Evolutionary conservation across 2,329 filamentous ascomycete genomes (phyloP).

Genomic region (Curvularia hawaiiensis): DNA sequence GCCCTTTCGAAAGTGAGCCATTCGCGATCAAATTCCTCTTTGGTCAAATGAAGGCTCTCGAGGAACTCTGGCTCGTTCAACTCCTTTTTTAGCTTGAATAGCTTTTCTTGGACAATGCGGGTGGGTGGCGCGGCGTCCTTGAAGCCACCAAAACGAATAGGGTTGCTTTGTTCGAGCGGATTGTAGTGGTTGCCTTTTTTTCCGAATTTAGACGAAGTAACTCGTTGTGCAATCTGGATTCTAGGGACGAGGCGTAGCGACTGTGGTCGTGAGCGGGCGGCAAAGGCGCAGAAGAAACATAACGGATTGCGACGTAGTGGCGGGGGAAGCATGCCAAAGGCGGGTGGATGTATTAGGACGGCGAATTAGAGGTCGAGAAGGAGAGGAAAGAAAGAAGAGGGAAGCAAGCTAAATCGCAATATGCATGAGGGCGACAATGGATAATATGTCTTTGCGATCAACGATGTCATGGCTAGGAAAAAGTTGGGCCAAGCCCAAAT

Average conservation of each 20-base stretch:
- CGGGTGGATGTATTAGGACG: neutral
- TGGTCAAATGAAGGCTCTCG: conserved; percentile 35
- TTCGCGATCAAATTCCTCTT: conserved; percentile 29
- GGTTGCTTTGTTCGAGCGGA: conserved; percentile 1
- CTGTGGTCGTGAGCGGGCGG: conserved; percentile 28
- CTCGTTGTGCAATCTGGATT: conserved; percentile 29
- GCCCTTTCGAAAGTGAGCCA: conserved; percentile 34
- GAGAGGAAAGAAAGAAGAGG: neutral
- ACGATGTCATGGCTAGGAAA: conserved; percentile 30
- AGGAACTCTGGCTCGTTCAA: conserved; percentile 28
- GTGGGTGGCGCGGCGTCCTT: neutral
- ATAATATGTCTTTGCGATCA: neutral
- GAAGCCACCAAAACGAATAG: neutral
- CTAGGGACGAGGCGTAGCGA: conserved; percentile 37
- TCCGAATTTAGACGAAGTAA: neutral
- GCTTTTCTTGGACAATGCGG: conserved; percentile 14
- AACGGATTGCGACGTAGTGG: conserved; percentile 36
- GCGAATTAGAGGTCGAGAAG: neutral
- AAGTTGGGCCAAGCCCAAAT: conserved; percentile 28
- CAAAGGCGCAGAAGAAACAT: conserved; percentile 51
- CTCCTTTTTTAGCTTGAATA: conserved; percentile 23
- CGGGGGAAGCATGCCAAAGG: conserved; percentile 34
- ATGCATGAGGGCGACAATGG: conserved; percentile 1
- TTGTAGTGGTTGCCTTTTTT: neutral
- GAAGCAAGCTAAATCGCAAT: neutral